Percentiles rank a stretch among this genome's conserved stretches.
Conservation (phyloP, 106 monocot species). For the Allium cepa region DNA sequence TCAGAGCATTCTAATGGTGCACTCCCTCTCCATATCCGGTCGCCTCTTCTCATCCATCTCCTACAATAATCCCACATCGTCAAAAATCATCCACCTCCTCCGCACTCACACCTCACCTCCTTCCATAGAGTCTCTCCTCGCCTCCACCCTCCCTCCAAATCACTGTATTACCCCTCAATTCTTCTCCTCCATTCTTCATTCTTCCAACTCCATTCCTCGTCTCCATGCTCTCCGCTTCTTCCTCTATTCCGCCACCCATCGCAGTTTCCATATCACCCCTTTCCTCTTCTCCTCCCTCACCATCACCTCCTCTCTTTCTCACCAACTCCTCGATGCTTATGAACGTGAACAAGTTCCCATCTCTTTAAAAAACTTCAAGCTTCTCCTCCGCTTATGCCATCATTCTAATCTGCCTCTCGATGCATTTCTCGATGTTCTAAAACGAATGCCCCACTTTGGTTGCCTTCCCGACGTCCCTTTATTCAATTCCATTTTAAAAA, state of each 20-base stretch:
- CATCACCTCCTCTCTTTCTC: conserved; percentile 11
- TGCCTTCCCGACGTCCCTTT: conserved; percentile 35
- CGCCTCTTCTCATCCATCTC: neutral
- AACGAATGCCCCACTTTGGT: conserved; percentile 29
- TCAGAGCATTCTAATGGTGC: neutral
- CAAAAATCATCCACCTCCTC: neutral
- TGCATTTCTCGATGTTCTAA: conserved; percentile 24
- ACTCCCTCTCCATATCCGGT: neutral
- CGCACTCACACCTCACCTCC: neutral
- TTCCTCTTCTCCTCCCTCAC: neutral
- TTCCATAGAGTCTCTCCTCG: neutral
- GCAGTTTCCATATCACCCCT: conserved; percentile 26
- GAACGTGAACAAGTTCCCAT: conserved; percentile 5
- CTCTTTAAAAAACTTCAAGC: conserved; percentile 22
- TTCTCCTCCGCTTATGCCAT: conserved; percentile 24
- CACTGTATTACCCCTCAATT: neutral
- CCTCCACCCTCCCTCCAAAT: neutral
- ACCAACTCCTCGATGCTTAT: conserved; percentile 4
- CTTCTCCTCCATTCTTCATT: neutral
- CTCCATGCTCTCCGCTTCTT: conserved; percentile 25
- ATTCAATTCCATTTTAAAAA: conserved; percentile 39
- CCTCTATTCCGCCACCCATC: conserved; percentile 22
- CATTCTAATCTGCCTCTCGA: conserved; percentile 29
- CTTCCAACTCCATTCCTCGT: conserved; percentile 18
- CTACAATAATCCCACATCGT: neutral